Evolutionary conservation across 2,329 filamentous ascomycete species (phyloP).

Genomic region (Aspergillus sp.): DNA sequence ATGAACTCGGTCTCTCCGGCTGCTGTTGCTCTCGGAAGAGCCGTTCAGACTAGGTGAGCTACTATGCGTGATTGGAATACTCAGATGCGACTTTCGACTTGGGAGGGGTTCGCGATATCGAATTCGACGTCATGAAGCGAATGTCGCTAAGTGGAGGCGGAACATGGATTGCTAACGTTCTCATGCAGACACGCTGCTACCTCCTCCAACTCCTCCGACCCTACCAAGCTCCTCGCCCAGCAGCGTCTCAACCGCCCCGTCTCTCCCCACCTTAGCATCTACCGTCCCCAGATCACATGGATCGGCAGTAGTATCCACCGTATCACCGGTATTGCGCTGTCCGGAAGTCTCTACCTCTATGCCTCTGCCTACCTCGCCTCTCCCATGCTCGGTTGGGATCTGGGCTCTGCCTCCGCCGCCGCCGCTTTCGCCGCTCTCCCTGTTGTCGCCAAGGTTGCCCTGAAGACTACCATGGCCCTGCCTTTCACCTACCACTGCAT

Average conservation of each 20-base stretch:
- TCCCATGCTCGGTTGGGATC: conserved; percentile 71
- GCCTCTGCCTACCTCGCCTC: conserved; percentile 77
- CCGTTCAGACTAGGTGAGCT: conserved; percentile 48
- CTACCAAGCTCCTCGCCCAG: conserved; percentile 65
- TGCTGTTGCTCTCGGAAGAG: conserved; percentile 46
- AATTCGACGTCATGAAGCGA: neutral
- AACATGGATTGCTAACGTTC: conserved; percentile 11
- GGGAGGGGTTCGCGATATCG: neutral
- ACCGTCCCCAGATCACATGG: conserved; percentile 84
- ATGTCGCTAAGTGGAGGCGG: neutral
- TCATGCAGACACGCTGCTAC: conserved; percentile 34
- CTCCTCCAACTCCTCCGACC: conserved; percentile 34
- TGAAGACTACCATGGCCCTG: conserved; percentile 62
- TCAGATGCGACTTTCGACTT: neutral
- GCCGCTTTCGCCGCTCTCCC: conserved; percentile 66
- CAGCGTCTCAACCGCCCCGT: conserved; percentile 83
- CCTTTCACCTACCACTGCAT: conserved; percentile 69
- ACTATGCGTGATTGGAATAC: neutral
- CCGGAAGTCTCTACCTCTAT: conserved; percentile 76
- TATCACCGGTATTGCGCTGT: conserved; percentile 75
- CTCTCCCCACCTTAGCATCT: conserved; percentile 82
- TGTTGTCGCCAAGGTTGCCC: conserved; percentile 56
- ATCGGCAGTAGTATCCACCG: conserved; percentile 75
- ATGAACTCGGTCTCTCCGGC: conserved; percentile 47
- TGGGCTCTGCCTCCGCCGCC: conserved; percentile 65